Conservation (phyloP, 495 filamentous ascomycete genomes). For the Penicillium lagena region DNA sequence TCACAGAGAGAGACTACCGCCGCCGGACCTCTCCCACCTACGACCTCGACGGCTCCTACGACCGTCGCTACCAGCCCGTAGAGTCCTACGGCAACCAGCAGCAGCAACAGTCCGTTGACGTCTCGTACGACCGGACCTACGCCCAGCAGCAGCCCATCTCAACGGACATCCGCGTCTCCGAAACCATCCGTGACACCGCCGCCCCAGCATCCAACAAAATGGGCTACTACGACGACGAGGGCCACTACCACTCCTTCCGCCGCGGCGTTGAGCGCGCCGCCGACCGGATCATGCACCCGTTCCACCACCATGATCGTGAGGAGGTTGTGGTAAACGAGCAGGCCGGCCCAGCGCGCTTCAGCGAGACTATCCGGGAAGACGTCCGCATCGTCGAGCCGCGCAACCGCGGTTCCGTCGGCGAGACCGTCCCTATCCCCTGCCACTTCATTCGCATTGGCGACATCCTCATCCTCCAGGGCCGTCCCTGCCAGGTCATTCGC, state of each 20-base stretch:
- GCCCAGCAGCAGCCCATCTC: conserved; percentile 17
- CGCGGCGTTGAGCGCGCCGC: conserved; percentile 78
- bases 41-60: conserved; percentile 53
- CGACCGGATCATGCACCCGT: conserved; percentile 70
- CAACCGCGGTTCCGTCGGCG: conserved; percentile 44
- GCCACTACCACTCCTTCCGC: conserved; percentile 91
- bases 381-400: conserved; percentile 51
- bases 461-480: conserved; percentile 97
- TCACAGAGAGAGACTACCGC: conserved; percentile 81
- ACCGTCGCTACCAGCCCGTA: conserved; percentile 39
- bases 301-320: conserved; percentile 50
- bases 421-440: conserved; percentile 97
- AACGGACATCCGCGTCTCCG: conserved; percentile 25
- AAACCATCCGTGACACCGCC: conserved; percentile 26
- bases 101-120: conserved; percentile 19
- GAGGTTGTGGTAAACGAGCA: conserved; percentile 52
- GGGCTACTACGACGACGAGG: conserved; percentile 99
- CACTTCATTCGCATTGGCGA: conserved; percentile 99
- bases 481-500: conserved; percentile 99
- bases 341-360: conserved; percentile 30
- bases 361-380: conserved; percentile 38
- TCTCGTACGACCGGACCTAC: conserved; percentile 24
- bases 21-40: conserved; percentile 66
- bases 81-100: conserved; percentile 26
- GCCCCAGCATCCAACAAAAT: conserved; percentile 58